These are phyloP conservation scores for Venturia oleaginea DNA, from an alignment of 2,329 filamentous ascomycete genomes.

Conservation along the genomic window DNA sequence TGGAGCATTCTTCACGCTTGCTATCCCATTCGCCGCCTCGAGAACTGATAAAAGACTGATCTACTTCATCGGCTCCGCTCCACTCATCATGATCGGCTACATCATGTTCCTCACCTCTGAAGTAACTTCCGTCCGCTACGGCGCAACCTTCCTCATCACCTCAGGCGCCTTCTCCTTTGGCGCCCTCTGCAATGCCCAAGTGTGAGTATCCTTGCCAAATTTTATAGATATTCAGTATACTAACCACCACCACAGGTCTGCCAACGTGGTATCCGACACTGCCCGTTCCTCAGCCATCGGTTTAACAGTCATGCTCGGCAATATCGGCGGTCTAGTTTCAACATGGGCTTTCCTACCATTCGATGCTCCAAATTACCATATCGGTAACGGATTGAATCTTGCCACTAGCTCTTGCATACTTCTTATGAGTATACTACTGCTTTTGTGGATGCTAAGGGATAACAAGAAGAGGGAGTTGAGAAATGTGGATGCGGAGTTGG, in stretches of 20 bases:
- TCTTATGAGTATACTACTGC: conserved; percentile 39
- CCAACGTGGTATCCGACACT: conserved; percentile 64
- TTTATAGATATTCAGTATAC: not conserved
- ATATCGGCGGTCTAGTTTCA: conserved; percentile 58
- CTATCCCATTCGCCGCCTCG: conserved; percentile 54
- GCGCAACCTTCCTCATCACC: conserved; percentile 61
- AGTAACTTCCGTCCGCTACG: conserved; percentile 50
- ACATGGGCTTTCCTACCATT: conserved; percentile 57
- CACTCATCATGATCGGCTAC: conserved; percentile 58
- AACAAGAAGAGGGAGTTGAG: conserved; percentile 50
- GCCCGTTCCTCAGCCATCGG: conserved; percentile 36
- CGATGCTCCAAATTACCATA: conserved; percentile 57
- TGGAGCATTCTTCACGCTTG: conserved; percentile 56
- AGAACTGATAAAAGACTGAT: conserved; percentile 50
- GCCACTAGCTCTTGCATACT: conserved; percentile 51
- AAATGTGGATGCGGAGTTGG: conserved; percentile 47
- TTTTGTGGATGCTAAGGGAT: conserved; percentile 54
- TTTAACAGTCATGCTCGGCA: conserved; percentile 41
- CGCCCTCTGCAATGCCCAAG: conserved; percentile 57
- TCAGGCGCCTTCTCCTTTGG: conserved; percentile 55
- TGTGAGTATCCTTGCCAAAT: conserved; percentile 17
- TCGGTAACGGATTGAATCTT: conserved; percentile 63
- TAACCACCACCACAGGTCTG: conserved; percentile 31
- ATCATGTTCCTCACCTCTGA: conserved; percentile 16
- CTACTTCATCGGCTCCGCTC: conserved; percentile 51